Evolutionary conservation across 2,329 filamentous ascomycete genomes (phyloP).

Genomic region (Trichoderma cornu-damae): DNA sequence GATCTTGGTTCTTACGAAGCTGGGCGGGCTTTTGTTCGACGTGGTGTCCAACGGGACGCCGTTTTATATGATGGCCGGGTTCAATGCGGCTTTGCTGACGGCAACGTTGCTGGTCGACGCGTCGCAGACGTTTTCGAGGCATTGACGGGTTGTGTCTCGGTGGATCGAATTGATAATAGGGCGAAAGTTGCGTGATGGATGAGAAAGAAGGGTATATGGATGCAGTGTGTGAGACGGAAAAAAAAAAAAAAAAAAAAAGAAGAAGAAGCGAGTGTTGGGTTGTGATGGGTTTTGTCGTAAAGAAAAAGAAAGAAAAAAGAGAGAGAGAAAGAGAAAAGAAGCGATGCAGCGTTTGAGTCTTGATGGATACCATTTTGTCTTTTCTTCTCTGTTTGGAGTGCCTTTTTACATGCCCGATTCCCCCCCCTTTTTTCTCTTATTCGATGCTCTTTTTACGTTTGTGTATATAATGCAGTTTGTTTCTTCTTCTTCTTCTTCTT

Average conservation of each 20-base stretch:
- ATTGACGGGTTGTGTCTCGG: background rate
- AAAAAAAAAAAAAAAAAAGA: too few species aligned
- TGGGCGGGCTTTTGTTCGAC: constrained; percentile 85
- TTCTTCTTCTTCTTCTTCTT: too few species aligned
- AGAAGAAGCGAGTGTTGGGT: background rate
- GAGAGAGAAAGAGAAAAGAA: background rate
- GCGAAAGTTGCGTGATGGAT: background rate
- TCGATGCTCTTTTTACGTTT: background rate
- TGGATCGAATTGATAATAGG: too few species aligned
- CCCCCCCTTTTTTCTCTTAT: background rate
- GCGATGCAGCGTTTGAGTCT: constrained; percentile 4
- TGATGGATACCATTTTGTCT: constrained; percentile 12
- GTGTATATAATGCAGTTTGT: background rate
- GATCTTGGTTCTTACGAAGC: constrained; percentile 85
- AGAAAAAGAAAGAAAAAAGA: background rate
- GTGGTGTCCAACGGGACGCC: constrained; percentile 66
- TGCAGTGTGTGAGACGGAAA: background rate
- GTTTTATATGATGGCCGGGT: constrained; percentile 89
- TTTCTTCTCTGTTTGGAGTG: background rate
- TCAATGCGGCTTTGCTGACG: constrained; percentile 69
- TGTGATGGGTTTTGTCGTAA: too few species aligned
- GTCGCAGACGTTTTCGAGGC: constrained; percentile 34
- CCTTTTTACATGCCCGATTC: background rate
- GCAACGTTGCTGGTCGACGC: constrained; percentile 50
- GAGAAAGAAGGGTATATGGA: background rate